Conservation (phyloP, 345 rosid genomes). For the Zanthoxylum bungeanum region DNA sequence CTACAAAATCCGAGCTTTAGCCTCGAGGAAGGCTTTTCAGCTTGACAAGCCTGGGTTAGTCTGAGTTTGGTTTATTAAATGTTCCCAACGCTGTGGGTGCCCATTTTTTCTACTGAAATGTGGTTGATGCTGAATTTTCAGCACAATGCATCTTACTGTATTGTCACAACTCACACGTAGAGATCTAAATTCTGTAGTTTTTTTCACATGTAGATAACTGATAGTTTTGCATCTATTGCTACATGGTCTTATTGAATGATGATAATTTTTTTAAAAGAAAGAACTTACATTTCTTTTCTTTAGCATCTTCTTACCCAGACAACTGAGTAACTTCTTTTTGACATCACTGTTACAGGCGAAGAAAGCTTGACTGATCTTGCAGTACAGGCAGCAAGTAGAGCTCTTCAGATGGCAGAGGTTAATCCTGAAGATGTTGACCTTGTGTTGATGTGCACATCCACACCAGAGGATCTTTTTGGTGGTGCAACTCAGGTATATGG, state of each 20-base stretch:
- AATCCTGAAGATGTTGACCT: constrained; percentile 83
- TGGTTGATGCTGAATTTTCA: too few species aligned
- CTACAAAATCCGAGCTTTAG: constrained; percentile 1
- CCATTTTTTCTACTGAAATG: too few species aligned
- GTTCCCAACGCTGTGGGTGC: too few species aligned
- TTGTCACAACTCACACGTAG: neutral
- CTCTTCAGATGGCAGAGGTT: constrained; percentile 91
- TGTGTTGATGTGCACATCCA: constrained; percentile 89
- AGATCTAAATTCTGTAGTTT: neutral
- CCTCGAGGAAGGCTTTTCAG: constrained; percentile 2
- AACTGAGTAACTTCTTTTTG: constrained; percentile 1
- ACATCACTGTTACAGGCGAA: constrained; percentile 48
- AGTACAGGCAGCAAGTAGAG: constrained; percentile 77
- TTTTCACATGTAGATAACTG: neutral
- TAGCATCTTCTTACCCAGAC: neutral
- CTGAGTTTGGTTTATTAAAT: neutral
- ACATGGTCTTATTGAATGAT: neutral
- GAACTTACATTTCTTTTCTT: neutral
- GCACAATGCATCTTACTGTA: too few species aligned
- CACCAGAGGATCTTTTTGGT: constrained; percentile 93
- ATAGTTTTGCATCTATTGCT: too few species aligned
- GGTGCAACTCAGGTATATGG: constrained; percentile 86
- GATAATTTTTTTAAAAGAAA: neutral
- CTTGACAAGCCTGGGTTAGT: constrained; percentile 1
- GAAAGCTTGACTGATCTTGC: constrained; percentile 69